Base-by-base conservation (phyloP, 179 eudicot species). In the Amaranthus tricolor region DNA sequence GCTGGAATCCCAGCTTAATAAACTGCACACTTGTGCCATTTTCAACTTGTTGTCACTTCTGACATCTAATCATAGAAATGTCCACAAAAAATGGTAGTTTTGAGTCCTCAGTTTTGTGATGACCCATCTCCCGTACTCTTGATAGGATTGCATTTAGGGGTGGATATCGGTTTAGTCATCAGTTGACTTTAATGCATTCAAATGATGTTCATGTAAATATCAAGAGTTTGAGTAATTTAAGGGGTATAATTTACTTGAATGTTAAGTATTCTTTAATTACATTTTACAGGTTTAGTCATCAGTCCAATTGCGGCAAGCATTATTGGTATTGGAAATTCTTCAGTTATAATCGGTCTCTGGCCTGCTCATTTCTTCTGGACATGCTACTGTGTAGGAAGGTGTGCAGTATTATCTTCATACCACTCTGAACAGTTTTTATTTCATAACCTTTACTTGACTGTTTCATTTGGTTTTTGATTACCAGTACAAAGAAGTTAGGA, bases 281-380 rank as follows among this genome's bases (percentile, higher is more conserved):
- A 11, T 61, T 2, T 45, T 62, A 43, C 80, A 72, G 86, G 78
- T 57, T 62, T 76, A 20, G 51, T 94, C 21, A 78, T 86, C 74
- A 69, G 89, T 64, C 96, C 96, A 6, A 21, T 90, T 78, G 89
- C 76, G 16, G 80, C 78, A 47, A 71, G 54, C 81, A 81, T 94
- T 44, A 90, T 90, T 24, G 83, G 83, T 49, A 40, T 89, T 24
- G 97, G 97, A 76, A 90, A 90, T 73, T 87, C 96, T 55, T 84
- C 92, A 7, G 96, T 94, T 65, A 84, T 90, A 0, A 82, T 91
- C 45, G 97, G 98, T 19, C 92, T 94, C 9, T 94, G 97, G 96
- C 92, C 93, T 45, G 97, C 97, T 24, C 97, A 94, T 80, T 76
- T 86, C 59, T 69, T 94, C 68, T 94, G 98, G 98, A 91, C 91